phyloP scores from a whole-genome alignment of 805 yeast genomes.

The Candida sakaeoensis region DNA sequence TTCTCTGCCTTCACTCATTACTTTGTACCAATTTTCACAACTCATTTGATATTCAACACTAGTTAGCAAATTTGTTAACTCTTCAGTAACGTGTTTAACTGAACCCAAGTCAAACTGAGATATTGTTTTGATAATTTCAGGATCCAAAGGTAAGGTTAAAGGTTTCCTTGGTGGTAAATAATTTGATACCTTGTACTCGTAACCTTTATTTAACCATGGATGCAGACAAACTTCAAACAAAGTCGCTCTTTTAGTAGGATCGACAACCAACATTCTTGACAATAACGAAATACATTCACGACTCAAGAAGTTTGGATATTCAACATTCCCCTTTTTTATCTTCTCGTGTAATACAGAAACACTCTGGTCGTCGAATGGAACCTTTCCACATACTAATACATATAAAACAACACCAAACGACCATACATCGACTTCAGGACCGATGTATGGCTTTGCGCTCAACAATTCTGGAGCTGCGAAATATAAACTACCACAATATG shows the following conservation, averaged over 20 bases:
- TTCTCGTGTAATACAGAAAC: constrained; percentile 90
- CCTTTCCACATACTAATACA: constrained; percentile 95
- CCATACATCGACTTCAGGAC: constrained; percentile 99
- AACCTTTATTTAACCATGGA: constrained; percentile 94
- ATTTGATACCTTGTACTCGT: constrained; percentile 64
- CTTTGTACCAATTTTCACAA: constrained; percentile 56
- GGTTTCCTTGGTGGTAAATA: constrained; percentile 80
- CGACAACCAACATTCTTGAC: constrained; percentile 87
- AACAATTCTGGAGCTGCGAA: constrained; percentile 98
- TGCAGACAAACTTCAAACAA: constrained; percentile 77
- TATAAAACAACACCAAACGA: constrained; percentile 95
- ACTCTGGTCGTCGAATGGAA: constrained; percentile 94
- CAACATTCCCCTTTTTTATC: constrained; percentile 88
- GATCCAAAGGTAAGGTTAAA: constrained; percentile 63
- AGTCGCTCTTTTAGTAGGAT: constrained; percentile 76
- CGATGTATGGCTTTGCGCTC: constrained; percentile 87
- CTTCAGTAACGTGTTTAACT: constrained; percentile 53
- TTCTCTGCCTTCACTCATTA: constrained; percentile 31
- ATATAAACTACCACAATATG: constrained; percentile 95
- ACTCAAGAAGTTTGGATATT: constrained; percentile 80
- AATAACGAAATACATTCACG: constrained; percentile 76
- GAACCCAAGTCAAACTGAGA: constrained; percentile 74
- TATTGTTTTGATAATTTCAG: constrained; percentile 67
- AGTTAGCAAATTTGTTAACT: constrained; percentile 53
- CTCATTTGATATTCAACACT: constrained; percentile 67